A percentile compares a stretch with the other conserved stretches of the same genome.
phyloP scores from a whole-genome alignment of 805 yeast species.

The Geotrichum ghanense region DNA sequence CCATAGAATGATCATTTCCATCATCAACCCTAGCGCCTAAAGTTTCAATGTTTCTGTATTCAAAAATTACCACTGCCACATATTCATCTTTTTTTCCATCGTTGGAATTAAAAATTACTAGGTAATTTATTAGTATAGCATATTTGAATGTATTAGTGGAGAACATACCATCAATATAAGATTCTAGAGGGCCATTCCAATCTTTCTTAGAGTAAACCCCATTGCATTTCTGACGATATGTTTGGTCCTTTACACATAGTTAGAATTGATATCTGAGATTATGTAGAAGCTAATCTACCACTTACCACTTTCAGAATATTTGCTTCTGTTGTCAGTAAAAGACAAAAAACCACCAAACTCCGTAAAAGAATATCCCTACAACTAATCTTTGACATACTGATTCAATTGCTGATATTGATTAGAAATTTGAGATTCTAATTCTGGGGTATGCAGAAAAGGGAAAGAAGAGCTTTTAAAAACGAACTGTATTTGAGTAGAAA shows the following conservation, averaged over 20 bases:
- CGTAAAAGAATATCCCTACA: too few species aligned
- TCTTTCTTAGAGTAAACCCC: constrained; percentile 84
- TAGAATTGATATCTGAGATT: constrained; percentile 25
- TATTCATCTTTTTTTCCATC: constrained; percentile 28
- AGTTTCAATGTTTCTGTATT: constrained; percentile 61
- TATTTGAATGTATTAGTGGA: too few species aligned
- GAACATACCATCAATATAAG: constrained; percentile 37
- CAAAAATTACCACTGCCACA: constrained; percentile 67
- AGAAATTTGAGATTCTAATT: too few species aligned
- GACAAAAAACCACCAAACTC: neutral
- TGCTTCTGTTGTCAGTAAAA: neutral
- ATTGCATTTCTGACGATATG: constrained; percentile 59
- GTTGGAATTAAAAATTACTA: constrained; percentile 2
- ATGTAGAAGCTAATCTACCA: neutral
- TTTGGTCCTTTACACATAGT: constrained; percentile 30
- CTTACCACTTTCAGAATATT: neutral
- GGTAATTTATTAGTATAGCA: constrained; percentile 24
- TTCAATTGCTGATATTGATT: too few species aligned
- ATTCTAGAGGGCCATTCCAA: constrained; percentile 70
- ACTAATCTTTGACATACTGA: too few species aligned
- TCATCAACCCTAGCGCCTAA: constrained; percentile 45
- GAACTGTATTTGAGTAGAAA: too few species aligned
- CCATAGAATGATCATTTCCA: constrained; percentile 20
- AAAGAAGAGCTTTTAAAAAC: too few species aligned
- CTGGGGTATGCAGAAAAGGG: too few species aligned